Percentiles rank a stretch among this genome's conserved stretches.
Evolutionary conservation across 441 rosid species (phyloP).

Genomic region (Erodium moschatum): DNA sequence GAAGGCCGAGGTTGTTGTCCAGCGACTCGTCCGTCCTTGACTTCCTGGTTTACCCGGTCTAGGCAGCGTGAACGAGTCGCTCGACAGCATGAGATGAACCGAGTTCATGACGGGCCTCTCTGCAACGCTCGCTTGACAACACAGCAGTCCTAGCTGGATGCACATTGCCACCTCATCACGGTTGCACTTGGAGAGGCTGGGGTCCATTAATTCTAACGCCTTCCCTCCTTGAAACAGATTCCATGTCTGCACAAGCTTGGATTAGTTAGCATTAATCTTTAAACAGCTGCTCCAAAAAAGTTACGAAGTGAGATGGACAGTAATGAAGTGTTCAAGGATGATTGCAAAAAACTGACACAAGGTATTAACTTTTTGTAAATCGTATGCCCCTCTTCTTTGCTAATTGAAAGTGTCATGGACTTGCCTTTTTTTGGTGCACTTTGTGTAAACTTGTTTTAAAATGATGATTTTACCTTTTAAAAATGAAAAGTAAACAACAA

Average conservation of each 20-base stretch:
- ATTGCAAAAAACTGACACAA: too few relatives aligned
- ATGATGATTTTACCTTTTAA: too few relatives aligned
- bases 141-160: constrained; percentile 63
- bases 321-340: too few relatives aligned
- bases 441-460: too few relatives aligned
- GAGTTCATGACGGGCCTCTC: constrained; percentile 75
- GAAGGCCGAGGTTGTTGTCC: constrained; percentile 33
- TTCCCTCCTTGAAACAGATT: constrained; percentile 44
- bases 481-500: too few relatives aligned
- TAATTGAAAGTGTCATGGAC: too few relatives aligned
- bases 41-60: constrained; percentile 62
- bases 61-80: constrained; percentile 62
- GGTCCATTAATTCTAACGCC: constrained; percentile 56
- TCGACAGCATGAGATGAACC: constrained; percentile 64
- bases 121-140: constrained; percentile 54
- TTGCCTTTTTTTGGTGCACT: too few relatives aligned
- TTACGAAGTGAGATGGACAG: too few relatives aligned
- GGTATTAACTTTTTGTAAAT: too few relatives aligned
- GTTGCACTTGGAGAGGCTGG: constrained; percentile 43
- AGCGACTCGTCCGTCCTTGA: constrained; percentile 48
- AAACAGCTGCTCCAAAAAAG: too few relatives aligned
- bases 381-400: too few relatives aligned
- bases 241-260: constrained; percentile 48
- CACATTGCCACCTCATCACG: constrained; percentile 66
- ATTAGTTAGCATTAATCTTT: neutral